Conservation (phyloP, 1,139 yeast genomes). For the Meyerozyma carpophila region DNA sequence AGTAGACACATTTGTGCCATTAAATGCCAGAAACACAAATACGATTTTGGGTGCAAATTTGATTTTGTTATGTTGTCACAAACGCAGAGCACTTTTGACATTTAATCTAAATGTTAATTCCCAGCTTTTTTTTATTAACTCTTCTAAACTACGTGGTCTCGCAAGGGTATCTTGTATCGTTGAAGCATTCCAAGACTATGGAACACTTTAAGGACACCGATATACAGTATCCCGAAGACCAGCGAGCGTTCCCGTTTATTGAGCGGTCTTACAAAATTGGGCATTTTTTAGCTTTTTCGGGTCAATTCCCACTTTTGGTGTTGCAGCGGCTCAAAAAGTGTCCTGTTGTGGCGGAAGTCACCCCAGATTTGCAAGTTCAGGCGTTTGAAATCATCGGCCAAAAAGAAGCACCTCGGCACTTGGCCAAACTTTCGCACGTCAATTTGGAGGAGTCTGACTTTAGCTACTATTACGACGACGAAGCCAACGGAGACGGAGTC, state of each 20-base stretch:
- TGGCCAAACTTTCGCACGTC: conserved; percentile 58
- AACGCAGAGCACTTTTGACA: too few species aligned
- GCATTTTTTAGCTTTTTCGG: conserved; percentile 58
- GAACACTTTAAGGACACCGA: not conserved
- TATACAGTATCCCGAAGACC: not conserved
- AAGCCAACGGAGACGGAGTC: conserved; percentile 48
- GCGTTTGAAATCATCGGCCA: conserved; percentile 42
- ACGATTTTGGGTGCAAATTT: not conserved
- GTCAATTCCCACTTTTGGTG: conserved; percentile 47
- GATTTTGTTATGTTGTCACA: not conserved
- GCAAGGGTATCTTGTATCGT: not conserved
- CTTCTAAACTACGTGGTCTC: not conserved
- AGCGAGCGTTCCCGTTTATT: not conserved
- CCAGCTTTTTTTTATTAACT: not conserved
- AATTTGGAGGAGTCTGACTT: conserved; percentile 13
- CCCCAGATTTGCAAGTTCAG: conserved; percentile 50
- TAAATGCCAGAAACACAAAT: not conserved
- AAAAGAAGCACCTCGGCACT: conserved; percentile 59
- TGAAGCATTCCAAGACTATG: not conserved
- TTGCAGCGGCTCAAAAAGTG: conserved; percentile 43
- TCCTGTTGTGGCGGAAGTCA: conserved; percentile 51
- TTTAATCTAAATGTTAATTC: not conserved
- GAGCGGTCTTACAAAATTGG: conserved; percentile 48
- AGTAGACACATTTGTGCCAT: too few species aligned
- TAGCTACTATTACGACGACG: conserved; percentile 39